Evolutionary conservation across 805 yeast genomes (phyloP).

Genomic region (Suhomyces sp.): DNA sequence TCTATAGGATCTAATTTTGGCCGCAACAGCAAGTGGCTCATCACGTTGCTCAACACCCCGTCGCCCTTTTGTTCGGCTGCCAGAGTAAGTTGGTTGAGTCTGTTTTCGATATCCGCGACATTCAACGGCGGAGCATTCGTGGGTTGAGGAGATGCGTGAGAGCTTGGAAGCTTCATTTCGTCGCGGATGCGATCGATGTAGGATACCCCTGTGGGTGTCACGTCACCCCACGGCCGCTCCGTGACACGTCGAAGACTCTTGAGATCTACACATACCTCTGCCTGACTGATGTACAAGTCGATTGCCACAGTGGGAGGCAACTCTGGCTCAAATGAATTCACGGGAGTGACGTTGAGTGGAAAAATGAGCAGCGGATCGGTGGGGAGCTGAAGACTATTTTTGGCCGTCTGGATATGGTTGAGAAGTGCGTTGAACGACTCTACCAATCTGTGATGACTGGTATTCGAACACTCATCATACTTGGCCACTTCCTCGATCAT

Average conservation of each 20-base stretch:
- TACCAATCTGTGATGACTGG: constrained; percentile 18
- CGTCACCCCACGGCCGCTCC: constrained; percentile 61
- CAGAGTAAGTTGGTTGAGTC: constrained; percentile 12
- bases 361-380: constrained; percentile 57
- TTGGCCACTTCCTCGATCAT: constrained; percentile 4
- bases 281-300: constrained; percentile 58
- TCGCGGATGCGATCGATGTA: constrained; percentile 58
- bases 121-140: constrained; percentile 16
- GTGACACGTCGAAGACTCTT: constrained; percentile 37
- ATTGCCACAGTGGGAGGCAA: constrained; percentile 48
- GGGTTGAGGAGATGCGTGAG: constrained; percentile 3
- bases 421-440: constrained; percentile 26
- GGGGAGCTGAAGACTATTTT: constrained; percentile 37
- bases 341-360: constrained; percentile 49
- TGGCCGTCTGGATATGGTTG: constrained; percentile 20
- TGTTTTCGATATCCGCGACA: constrained; percentile 20
- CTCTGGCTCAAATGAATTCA: constrained; percentile 42
- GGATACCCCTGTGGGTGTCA: constrained; percentile 44
- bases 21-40: constrained; percentile 26
- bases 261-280: constrained; percentile 42
- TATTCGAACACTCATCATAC: constrained; percentile 3
- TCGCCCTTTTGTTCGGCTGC: constrained; percentile 2
- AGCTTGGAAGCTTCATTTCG: constrained; percentile 41
- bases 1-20: constrained; percentile 41
- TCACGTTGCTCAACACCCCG: constrained; percentile 18